Evolutionary conservation across 1,139 yeast genomes (phyloP), one percentile per base, ranked within the genome.

Genomic region (Pneumocystis murina): DNA sequence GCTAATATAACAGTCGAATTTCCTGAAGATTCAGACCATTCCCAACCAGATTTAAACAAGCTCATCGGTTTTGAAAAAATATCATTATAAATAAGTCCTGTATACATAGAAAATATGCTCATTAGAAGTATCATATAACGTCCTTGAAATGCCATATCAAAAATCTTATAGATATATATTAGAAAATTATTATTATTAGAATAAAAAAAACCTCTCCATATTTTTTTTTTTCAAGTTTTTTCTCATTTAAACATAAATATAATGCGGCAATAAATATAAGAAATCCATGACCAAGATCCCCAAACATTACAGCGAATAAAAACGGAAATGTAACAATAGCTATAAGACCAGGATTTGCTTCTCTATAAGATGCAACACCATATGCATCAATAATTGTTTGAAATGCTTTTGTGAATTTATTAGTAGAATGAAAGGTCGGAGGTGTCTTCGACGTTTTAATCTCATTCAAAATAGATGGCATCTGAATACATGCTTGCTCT

Each of bases 231-330:
- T 80, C 85, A 67, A 92, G 80, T 63, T 77, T 76, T 64, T 75
- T 75, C 75, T 92, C 98, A 70, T 85, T 84, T 62, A 80, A 69
- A 17, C 92, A 90, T 70, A 92, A 77, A 59, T 79, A 78, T 41
- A 83, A 73, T 8, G 95, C 95, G 12, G 87, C 91, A 68, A 88
- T 74, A 60, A 84, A 77, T 70, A 94, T 79, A 66, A 94, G 81
- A 64, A 89, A 78, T 20, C 98, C 98, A 74, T 92, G 99, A 3
- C 99, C 99, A 67, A 91, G 76, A 76, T 92, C 99, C 75, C 98
- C 99, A 79, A 92, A 92, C 99, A 92, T 92, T 70, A 94, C 87
- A 48, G 98, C 97, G 78, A 92, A 92, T 96, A 92, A 89, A 75
- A 94, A 92, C 16, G 99, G 99, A 77, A 92, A 92, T 0, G 99